These are phyloP conservation scores for Ramaria rubella DNA, from an alignment of 768 basidiomycete species.

Conservation along the genomic window DNA sequence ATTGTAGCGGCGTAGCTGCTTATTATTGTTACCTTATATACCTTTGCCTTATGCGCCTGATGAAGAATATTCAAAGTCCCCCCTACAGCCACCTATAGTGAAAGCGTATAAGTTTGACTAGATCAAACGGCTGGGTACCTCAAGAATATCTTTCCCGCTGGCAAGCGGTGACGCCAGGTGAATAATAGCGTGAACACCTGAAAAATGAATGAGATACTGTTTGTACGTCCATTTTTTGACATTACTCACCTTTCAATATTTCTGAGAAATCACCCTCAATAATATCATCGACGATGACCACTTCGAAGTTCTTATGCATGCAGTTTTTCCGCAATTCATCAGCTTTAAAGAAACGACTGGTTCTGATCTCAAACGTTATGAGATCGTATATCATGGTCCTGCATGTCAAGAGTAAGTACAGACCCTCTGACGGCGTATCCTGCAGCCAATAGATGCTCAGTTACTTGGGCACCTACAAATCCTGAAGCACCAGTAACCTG, in stretches of 20 bases:
- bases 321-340: not conserved
- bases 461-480: not conserved
- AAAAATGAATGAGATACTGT: not conserved
- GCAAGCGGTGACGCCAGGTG: not conserved
- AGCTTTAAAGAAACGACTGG: not conserved
- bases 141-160: not conserved
- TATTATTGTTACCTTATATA: constrained; percentile 33
- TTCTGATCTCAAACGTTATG: no score
- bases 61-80: constrained; percentile 33
- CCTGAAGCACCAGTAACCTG: not conserved
- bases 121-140: not conserved
- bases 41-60: constrained; percentile 33
- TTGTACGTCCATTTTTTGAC: not conserved
- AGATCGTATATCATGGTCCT: not conserved
- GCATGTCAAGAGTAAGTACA: not conserved
- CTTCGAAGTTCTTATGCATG: not conserved
- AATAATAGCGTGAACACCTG: not conserved
- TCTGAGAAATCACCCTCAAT: not conserved
- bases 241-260: not conserved
- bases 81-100: constrained; percentile 28
- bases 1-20: constrained; percentile 20
- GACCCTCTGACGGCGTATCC: not conserved
- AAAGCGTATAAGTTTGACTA: not conserved
- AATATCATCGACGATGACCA: not conserved
- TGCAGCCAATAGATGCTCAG: not conserved